A percentile compares a stretch with the other conserved stretches of the same genome.
Conservation (phyloP, 139 green algal genomes). For the Desmodesmus armatus region DNA sequence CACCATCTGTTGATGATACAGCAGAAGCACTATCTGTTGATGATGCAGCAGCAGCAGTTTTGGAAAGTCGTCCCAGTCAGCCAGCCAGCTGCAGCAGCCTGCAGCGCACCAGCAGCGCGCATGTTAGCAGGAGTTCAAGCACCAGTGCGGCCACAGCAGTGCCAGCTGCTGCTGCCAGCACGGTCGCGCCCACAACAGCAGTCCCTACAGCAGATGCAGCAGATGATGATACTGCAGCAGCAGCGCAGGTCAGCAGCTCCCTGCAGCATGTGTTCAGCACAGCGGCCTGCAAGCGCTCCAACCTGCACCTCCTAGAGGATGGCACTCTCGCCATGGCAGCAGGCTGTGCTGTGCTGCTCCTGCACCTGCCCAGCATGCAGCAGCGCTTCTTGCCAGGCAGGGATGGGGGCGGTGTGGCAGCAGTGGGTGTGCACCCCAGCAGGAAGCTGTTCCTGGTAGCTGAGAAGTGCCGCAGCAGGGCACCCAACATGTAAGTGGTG, state of each 20-base stretch:
- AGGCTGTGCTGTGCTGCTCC: slow-evolving; percentile 64
- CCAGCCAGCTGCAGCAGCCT: neutral
- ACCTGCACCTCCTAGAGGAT: slow-evolving; percentile 68
- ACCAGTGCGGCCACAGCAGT: neutral
- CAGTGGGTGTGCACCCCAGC: slow-evolving; percentile 77
- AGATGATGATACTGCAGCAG: neutral
- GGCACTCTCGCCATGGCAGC: slow-evolving; percentile 63
- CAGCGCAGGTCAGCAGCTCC: neutral
- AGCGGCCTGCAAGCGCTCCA: slow-evolving; percentile 65
- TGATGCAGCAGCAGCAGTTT: no score
- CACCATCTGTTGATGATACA: no score
- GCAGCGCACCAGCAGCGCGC: neutral
- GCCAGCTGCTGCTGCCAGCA: neutral
- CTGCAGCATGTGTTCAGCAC: slow-evolving; percentile 52
- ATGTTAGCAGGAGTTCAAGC: neutral
- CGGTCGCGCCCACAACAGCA: neutral
- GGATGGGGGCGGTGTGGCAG: slow-evolving; percentile 74
- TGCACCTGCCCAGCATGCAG: slow-evolving; percentile 55
- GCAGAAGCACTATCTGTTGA: no score
- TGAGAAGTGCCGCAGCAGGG: slow-evolving; percentile 64
- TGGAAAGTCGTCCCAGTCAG: no score
- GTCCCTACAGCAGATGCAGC: neutral
- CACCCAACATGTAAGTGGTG: slow-evolving; percentile 66
- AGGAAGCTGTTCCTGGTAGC: slow-evolving; percentile 74
- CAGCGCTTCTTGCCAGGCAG: slow-evolving; percentile 57